Evolutionary conservation across 352 stramenopile genomes (phyloP), one percentile per base, ranked within the genome.

Genomic region (Pythium brachiatum): DNA sequence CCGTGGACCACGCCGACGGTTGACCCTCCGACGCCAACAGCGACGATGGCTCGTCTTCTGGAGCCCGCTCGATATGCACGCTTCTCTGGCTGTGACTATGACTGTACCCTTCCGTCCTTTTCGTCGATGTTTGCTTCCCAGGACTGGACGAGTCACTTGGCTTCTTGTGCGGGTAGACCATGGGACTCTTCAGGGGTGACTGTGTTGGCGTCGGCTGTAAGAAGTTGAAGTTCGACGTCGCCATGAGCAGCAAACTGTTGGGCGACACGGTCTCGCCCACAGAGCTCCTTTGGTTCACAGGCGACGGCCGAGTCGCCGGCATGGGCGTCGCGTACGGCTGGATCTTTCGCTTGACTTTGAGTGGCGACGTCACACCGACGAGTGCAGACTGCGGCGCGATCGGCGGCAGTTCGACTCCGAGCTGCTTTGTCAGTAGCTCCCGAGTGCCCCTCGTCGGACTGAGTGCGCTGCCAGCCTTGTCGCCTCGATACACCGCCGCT

Each of bases 321-420:
- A 41, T 41, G 34, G 34, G 34, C n/a, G 32, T 32, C 13, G 48
- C 25, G 32, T 86, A 74, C 2, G 74, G 70, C 51, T 86, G 79
- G 39, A 84, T 61, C 0, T 68, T 68, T 1, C 75, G 76, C 36
- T 83, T 79, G 52, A 83, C 69, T 55, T 86, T 81, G 7, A 80
- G 52, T 5, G 79, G 79, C 0, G 75, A 84, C 4, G 66, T 63
- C 29, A 46, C 38, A 20, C 26, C 2, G 3, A 53, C 16, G 20
- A 50, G 43, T 41, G 11, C 26, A 2, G 50, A 15, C 9, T 68
- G 34, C 15, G 62, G 21, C 18, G 53, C 18, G 54, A 89, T 81
- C 12, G 73, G 81, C 4, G 79, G 79, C 34, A 91, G 60, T 64
- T 88, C 76, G 8, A 88, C 69, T 0, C 79, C 81, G 2, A 86